Conservation (phyloP, 2,329 filamentous ascomycete species). For the Beauveria australis region DNA sequence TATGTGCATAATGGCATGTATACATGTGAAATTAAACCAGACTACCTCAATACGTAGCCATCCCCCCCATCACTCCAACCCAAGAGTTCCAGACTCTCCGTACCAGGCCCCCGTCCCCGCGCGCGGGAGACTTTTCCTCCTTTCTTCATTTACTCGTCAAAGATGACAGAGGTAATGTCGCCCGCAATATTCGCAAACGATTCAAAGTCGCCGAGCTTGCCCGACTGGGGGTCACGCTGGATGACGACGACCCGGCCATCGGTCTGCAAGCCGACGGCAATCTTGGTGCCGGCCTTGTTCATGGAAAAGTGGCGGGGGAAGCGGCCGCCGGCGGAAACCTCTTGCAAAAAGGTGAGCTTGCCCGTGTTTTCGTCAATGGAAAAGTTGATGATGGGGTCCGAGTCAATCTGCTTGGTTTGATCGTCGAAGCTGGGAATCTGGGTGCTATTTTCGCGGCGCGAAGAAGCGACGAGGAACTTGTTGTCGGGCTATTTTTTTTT, state of each 20-base stretch:
- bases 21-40: background rate
- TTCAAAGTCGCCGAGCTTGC: conserved; percentile 42
- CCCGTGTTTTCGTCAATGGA: conserved; percentile 46
- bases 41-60: no score
- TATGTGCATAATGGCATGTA: background rate
- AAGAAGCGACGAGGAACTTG: conserved; percentile 58
- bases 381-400: conserved; percentile 59
- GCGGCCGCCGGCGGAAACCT: conserved; percentile 54
- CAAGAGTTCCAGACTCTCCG: no score
- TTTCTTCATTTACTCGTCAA: conserved; percentile 30
- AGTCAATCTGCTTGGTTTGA: conserved; percentile 35
- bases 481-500: conserved; percentile 42
- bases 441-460: conserved; percentile 54
- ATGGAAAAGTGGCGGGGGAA: conserved; percentile 61
- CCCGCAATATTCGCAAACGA: conserved; percentile 35
- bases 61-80: background rate
- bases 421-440: conserved; percentile 36
- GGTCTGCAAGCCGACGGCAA: conserved; percentile 59
- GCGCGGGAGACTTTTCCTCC: no score
- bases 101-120: no score
- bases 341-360: conserved; percentile 44
- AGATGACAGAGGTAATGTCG: conserved; percentile 38
- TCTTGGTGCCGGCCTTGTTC: conserved; percentile 53
- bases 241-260: conserved; percentile 55
- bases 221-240: conserved; percentile 49